A percentile compares a stretch with the other conserved stretches of the same genome.
Conservation (phyloP, 2,329 filamentous ascomycete species). For the Thermomyces lanuginosus region DNA sequence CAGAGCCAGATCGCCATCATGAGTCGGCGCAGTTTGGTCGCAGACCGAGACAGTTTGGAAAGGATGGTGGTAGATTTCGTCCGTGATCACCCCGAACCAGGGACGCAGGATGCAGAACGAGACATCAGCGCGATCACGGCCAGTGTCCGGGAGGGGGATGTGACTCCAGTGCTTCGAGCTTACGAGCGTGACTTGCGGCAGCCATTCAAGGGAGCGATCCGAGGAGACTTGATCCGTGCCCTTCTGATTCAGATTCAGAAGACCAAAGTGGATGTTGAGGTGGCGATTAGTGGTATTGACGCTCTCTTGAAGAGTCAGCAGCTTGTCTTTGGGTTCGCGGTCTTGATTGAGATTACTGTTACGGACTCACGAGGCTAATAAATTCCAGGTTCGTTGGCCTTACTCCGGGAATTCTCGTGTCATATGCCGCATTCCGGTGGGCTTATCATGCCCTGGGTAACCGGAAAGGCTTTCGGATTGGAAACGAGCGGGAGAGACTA, state of each 20-base stretch:
- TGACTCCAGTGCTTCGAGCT: slow-evolving; percentile 77
- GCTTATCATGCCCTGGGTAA: slow-evolving; percentile 52
- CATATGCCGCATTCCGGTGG: slow-evolving; percentile 58
- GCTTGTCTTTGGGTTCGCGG: slow-evolving; percentile 59
- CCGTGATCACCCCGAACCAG: slow-evolving; percentile 53
- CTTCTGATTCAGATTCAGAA: slow-evolving; percentile 95
- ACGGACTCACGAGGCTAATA: slow-evolving; percentile 7
- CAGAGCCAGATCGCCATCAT: slow-evolving; percentile 91
- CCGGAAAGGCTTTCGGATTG: slow-evolving; percentile 49
- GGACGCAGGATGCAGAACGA: slow-evolving; percentile 37
- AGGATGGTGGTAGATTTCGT: slow-evolving; percentile 98
- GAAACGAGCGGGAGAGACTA: slow-evolving; percentile 51
- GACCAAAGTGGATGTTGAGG: slow-evolving; percentile 94
- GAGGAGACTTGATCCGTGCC: slow-evolving; percentile 74
- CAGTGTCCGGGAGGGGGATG: slow-evolving; percentile 77
- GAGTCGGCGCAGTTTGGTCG: slow-evolving; percentile 79
- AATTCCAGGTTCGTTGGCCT: slow-evolving; percentile 63
- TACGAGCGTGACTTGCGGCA: slow-evolving; percentile 78
- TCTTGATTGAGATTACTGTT: background rate
- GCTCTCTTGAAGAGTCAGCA: slow-evolving; percentile 89
- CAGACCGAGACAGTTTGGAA: slow-evolving; percentile 80
- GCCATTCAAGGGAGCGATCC: slow-evolving; percentile 66
- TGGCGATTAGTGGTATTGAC: slow-evolving; percentile 92
- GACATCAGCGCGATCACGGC: slow-evolving; percentile 59
- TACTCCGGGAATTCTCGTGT: slow-evolving; percentile 82